These are phyloP conservation scores for Penicillium canariense DNA, from an alignment of 495 filamentous ascomycete species.

Conservation along the genomic window DNA sequence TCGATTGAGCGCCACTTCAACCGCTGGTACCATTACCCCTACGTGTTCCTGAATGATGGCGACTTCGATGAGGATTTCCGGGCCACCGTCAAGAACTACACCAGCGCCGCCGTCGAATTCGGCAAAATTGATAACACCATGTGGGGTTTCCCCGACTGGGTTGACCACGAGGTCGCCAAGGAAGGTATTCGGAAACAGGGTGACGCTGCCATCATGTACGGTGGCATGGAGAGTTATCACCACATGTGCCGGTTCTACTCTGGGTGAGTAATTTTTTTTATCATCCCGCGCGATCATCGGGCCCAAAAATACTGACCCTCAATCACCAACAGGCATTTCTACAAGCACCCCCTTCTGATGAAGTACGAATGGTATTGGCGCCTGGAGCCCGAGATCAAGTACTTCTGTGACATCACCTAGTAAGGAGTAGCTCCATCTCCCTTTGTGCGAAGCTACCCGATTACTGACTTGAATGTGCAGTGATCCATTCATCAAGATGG, in stretches of 20 bases:
- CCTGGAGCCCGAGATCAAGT: conserved; percentile 99
- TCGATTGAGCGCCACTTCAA: conserved; percentile 99
- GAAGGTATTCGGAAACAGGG: conserved; percentile 95
- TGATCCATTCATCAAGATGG: conserved; percentile 95
- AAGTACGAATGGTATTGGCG: conserved; percentile 99
- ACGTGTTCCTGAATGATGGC: conserved; percentile 97
- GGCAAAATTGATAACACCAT: conserved; percentile 86
- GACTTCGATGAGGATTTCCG: conserved; percentile 95
- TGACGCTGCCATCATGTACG: conserved; percentile 99
- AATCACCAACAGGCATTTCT: conserved; percentile 76
- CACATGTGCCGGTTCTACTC: conserved; percentile 99
- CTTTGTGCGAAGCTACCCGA: background rate
- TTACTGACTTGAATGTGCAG: conserved; percentile 46
- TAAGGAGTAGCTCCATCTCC: conserved; percentile 43
- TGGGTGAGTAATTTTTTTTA: conserved; percentile 56
- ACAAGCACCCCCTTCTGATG: conserved; percentile 89
- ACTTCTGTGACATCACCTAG: conserved; percentile 99
- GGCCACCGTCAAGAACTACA: conserved; percentile 84
- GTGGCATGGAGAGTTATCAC: conserved; percentile 98
- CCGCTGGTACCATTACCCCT: conserved; percentile 97
- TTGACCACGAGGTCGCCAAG: conserved; percentile 86
- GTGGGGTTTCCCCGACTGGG: conserved; percentile 98
- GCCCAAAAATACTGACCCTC: conserved; percentile 13
- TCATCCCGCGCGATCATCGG: background rate
- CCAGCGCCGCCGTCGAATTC: conserved; percentile 81